Conservation (phyloP, 352 stramenopile genomes). For the Globisporangium carolinianum region DNA sequence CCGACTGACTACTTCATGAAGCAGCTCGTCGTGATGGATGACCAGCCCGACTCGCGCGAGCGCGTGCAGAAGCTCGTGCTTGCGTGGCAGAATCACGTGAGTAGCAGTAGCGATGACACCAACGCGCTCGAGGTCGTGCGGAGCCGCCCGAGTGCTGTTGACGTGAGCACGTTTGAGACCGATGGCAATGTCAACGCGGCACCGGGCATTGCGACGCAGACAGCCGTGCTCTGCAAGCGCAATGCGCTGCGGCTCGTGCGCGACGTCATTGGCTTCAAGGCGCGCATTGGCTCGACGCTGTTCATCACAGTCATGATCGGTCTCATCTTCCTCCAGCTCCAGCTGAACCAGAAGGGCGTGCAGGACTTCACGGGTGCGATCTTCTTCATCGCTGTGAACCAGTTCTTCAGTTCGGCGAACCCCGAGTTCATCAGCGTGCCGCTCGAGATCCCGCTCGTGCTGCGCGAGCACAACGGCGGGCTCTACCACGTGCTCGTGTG, state of each 20-base stretch:
- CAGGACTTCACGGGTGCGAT: conserved; percentile 31
- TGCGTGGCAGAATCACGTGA: conserved; percentile 12
- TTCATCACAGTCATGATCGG: conserved; percentile 29
- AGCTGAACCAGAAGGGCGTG: conserved; percentile 21
- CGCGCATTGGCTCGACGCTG: conserved; percentile 21
- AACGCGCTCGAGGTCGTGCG: conserved; percentile 3
- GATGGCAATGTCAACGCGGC: conserved; percentile 10
- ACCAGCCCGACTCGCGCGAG: conserved; percentile 14
- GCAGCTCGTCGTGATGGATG: conserved; percentile 28
- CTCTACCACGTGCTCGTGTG: conserved; percentile 28
- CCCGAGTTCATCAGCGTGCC: conserved; percentile 28
- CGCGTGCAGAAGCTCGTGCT: conserved; percentile 18
- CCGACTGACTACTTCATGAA: conserved; percentile 40
- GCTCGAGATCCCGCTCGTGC: conserved; percentile 28
- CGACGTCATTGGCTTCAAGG: conserved; percentile 25
- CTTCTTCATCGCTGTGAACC: conserved; percentile 31
- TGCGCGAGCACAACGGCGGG: conserved; percentile 25
- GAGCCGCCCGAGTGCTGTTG: not conserved
- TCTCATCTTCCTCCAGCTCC: conserved; percentile 27
- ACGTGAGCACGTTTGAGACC: conserved; percentile 4
- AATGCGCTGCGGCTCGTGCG: conserved; percentile 23
- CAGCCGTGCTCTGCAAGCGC: conserved; percentile 21
- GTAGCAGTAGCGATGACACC: not conserved
- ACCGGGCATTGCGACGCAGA: conserved; percentile 10
- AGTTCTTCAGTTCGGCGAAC: conserved; percentile 22